Evolutionary conservation across 257 asterid species (phyloP).

Genomic region (Solanum clarkiae): DNA sequence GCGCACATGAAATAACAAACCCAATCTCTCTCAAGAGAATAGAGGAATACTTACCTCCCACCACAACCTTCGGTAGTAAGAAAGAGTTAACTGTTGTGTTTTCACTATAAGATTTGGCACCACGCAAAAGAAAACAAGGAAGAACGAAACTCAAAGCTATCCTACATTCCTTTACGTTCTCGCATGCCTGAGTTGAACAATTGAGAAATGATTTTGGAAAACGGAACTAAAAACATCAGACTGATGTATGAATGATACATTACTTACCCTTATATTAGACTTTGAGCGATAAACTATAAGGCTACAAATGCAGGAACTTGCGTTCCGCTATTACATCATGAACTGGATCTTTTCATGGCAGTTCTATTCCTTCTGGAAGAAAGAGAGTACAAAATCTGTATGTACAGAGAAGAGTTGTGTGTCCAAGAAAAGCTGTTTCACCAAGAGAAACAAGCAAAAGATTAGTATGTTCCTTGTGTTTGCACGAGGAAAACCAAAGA

Average conservation of each 20-base stretch:
- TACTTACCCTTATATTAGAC: neutral
- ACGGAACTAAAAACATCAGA: neutral
- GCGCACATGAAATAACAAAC: too few relatives aligned
- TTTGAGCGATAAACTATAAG: neutral
- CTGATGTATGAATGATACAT: neutral
- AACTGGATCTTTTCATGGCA: neutral
- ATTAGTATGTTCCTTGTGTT: conserved; percentile 1
- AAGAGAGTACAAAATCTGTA: conserved; percentile 88
- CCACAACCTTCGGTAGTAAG: neutral
- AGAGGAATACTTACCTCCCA: neutral
- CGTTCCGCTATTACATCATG: conserved; percentile 13
- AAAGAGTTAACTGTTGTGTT: neutral
- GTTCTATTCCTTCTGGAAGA: conserved; percentile 88
- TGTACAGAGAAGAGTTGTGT: conserved; percentile 99
- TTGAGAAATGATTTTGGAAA: neutral
- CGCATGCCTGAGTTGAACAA: neutral
- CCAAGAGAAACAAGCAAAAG: neutral
- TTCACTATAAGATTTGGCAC: neutral
- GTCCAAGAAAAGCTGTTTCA: conserved; percentile 75
- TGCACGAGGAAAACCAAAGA: neutral
- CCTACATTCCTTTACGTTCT: neutral
- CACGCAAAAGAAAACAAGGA: neutral
- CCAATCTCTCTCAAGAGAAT: neutral
- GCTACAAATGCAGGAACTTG: conserved; percentile 19
- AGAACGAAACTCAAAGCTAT: neutral